Conservation (phyloP, 352 stramenopile species). For the Phytophthora tentaculata region DNA sequence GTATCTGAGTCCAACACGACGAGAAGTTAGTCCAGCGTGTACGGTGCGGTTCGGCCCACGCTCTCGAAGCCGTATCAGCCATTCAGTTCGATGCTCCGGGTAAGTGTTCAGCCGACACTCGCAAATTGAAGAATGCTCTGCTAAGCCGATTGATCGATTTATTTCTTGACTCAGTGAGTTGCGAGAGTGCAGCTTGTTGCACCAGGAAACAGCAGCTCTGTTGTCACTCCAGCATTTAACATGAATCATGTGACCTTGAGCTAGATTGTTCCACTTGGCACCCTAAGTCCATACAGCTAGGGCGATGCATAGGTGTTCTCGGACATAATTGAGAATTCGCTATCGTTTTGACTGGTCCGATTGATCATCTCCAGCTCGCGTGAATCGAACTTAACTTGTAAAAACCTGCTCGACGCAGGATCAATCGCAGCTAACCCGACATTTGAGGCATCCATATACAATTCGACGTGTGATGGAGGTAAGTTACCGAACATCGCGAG, state of each 20-base stretch:
- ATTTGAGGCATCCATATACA: conserved; percentile 26
- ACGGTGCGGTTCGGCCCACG: conserved; percentile 17
- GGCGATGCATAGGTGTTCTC: conserved; percentile 36
- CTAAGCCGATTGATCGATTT: conserved; percentile 35
- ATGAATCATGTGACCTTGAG: neutral
- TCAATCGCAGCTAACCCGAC: conserved; percentile 10
- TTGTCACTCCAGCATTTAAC: conserved; percentile 44
- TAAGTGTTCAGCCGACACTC: conserved; percentile 19
- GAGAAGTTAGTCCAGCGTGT: conserved; percentile 27
- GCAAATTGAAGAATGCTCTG: conserved; percentile 24
- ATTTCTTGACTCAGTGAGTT: conserved; percentile 40
- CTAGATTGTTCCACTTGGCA: conserved; percentile 4
- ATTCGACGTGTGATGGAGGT: conserved; percentile 1
- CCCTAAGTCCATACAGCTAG: conserved; percentile 31
- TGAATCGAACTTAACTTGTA: no score
- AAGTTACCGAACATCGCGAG: conserved; percentile 7
- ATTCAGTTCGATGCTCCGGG: conserved; percentile 26
- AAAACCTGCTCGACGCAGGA: no score
- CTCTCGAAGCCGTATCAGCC: conserved; percentile 34
- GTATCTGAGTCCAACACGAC: conserved; percentile 6
- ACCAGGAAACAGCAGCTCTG: conserved; percentile 14
- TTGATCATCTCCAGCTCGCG: no score
- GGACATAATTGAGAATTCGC: conserved; percentile 40
- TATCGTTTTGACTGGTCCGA: no score
- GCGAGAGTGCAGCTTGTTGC: conserved; percentile 20